Percentiles rank a stretch among this genome's conserved stretches.
Conservation (phyloP, 2,329 filamentous ascomycete genomes). For the Ophiognomonia clavigignenti-juglandacearum region DNA sequence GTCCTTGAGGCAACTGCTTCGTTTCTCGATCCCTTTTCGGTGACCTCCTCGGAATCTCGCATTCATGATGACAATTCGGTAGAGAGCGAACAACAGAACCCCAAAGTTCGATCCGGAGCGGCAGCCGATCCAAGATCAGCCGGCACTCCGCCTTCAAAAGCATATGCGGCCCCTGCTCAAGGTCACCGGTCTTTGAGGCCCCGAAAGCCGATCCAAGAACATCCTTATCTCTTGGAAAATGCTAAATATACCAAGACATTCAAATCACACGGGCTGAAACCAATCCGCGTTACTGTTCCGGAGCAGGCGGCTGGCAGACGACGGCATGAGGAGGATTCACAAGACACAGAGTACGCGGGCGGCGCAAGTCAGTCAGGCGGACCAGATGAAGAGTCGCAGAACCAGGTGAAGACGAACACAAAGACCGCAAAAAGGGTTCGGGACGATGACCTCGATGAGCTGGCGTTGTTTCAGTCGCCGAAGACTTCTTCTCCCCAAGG, state of each 20-base stretch:
- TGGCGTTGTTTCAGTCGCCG: constrained; percentile 25
- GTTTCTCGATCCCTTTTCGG: constrained; percentile 13
- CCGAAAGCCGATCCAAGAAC: constrained; percentile 56
- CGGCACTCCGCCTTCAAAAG: neutral
- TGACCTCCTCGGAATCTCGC: neutral
- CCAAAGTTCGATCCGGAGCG: neutral
- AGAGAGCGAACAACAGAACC: no score
- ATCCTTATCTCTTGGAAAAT: constrained; percentile 54
- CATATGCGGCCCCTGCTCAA: constrained; percentile 7
- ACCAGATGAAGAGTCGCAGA: constrained; percentile 17
- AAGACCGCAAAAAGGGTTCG: no score
- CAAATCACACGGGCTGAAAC: constrained; percentile 50
- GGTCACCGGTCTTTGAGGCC: constrained; percentile 45
- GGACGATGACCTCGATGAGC: constrained; percentile 21
- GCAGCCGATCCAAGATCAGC: neutral
- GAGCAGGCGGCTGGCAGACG: constrained; percentile 24
- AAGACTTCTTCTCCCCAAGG: constrained; percentile 22
- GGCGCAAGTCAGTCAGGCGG: constrained; percentile 40
- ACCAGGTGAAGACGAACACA: constrained; percentile 28
- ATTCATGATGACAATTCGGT: no score
- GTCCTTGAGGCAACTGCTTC: constrained; percentile 20
- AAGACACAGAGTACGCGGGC: constrained; percentile 43
- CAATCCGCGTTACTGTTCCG: constrained; percentile 36
- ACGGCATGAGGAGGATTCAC: constrained; percentile 31
- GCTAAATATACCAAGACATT: constrained; percentile 48